Percentiles rank a stretch among this genome's conserved stretches.
phyloP scores from a whole-genome alignment of 73 alveolate species.

The Symbiodinium natans region DNA sequence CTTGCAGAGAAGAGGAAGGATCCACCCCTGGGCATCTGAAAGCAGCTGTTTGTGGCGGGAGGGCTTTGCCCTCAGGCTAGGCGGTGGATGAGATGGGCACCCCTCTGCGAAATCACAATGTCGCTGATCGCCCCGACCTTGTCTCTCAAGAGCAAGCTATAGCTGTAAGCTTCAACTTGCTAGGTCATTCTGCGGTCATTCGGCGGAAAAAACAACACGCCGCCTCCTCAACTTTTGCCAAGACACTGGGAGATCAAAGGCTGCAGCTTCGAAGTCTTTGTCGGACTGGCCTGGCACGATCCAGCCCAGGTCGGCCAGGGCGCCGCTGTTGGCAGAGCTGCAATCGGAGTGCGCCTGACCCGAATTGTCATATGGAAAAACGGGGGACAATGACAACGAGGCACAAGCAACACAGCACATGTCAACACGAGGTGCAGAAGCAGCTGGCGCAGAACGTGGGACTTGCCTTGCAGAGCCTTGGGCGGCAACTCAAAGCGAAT shows the following conservation, averaged over 20 bases:
- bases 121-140: slow-evolving; percentile 82
- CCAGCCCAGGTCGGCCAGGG: slow-evolving; percentile 73
- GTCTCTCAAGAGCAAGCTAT: not conserved
- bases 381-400: no score
- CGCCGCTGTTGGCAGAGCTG: slow-evolving; percentile 85
- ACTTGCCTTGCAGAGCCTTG: not conserved
- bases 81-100: slow-evolving; percentile 63
- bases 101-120: slow-evolving; percentile 66
- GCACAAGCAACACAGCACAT: no score
- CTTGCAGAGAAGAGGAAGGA: not conserved
- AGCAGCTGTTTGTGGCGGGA: not conserved
- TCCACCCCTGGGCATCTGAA: not conserved
- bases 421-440: no score
- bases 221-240: not conserved
- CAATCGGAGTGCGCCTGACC: slow-evolving; percentile 70
- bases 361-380: no score
- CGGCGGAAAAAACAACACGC: no score
- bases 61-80: slow-evolving; percentile 34
- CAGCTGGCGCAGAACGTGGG: no score
- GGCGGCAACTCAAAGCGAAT: no score
- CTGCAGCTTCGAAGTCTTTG: slow-evolving; percentile 85
- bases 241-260: slow-evolving; percentile 60
- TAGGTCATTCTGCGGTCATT: no score
- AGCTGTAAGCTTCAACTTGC: no score
- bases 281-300: slow-evolving; percentile 86